Base-by-base conservation (phyloP, 306 rosid genomes). In the Geum urbanum region DNA sequence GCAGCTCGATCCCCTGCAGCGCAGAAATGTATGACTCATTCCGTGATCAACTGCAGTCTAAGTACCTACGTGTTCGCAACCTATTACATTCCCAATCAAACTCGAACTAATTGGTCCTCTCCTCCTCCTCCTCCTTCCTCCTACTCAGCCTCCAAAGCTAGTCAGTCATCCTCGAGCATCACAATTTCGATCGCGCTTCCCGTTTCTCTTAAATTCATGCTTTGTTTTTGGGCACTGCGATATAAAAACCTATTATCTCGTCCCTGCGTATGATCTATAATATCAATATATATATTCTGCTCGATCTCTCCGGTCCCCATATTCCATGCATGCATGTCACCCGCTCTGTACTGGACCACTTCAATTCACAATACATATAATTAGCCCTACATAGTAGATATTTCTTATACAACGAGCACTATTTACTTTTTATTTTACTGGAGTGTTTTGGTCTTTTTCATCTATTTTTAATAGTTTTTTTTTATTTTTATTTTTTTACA, bases 191-290 rank as follows among this genome's bases (percentile, higher is more conserved):
- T 20, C 27, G 27, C 27, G 27, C 27, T 0, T 39, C 22, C 37
- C 52, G 63, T 67, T 48, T 48, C 81, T 48, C 76, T 72, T 67
- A 69, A 83, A 72, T 64, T 43, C 63, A 62, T 67, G 49, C 5
- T 47, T 19, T 45, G 47, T 13, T 32, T 56, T 37, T 35, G 46
- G 46, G 65, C 2, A 3, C 7, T n/a, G 48, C 9, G 66, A 61
- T 51, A 5, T n/a, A 4, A 7, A 60, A 27, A 58, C 35, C 43
- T 32, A 32, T 58, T 14, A 32, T 58, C 43, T 22, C 27, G n/a
- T 16, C 61, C 1, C 8, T 24, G 9, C 16, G 15, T 59, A 18
- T 32, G 19, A 58, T 32, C 63, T 24, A 32, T 57, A 49, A 49
- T 7, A 27, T 11, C 16, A 27, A 27, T n/a, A n/a, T n/a, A 24